Base-by-base conservation (phyloP, 768 basidiomycete genomes). In the Mycena kentingensis region DNA sequence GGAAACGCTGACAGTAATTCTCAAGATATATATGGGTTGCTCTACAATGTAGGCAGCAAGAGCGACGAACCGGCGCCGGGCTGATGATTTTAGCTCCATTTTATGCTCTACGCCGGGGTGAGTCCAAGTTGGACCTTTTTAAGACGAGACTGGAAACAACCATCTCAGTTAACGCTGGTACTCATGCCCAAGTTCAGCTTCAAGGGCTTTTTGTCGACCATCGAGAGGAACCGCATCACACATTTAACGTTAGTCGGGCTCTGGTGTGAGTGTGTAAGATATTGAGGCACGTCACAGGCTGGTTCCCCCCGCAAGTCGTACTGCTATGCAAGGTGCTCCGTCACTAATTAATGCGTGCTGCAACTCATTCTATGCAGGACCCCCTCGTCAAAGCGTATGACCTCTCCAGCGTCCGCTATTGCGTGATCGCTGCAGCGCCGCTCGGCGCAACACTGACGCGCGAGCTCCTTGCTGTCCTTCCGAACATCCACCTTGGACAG, bases 171-270 rank as follows among this genome's bases (percentile, higher is more conserved):
- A 2, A 64, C 74, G 1, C 35, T 80, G 41, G 76, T 80, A 19
- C 68, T 79, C 15, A 61, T 77, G 3, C 71, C 74, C n/a, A 78
- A 72, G 53, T 81, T 81, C 58, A 71, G 62, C 57, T 78, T 77
- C 52, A 24, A 62, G 43, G 61, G 71, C 18, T 70, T 76, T 37
- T 62, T 80, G 42, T 60, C 65, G 53, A 78, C 74, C 55, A 70
- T 79, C 24, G 58, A 65, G 38, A 68, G 66, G 22, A 70, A 78
- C 61, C 66, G 66, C 51, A 73, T 79, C 51, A 71, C 64, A 4
- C 65, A 76, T 35, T 58, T 73, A 22, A 63, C 64, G 62, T 64
- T 45, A 35, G 60, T 59, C 16, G 3, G 25, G 22, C 24, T 42
- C 37, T 27, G 11, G 36, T 24, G 24, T 13, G 36, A 12, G 8